These are phyloP conservation scores for Pouteria campechiana DNA, from an alignment of 179 eudicot genomes.

Conservation along the genomic window DNA sequence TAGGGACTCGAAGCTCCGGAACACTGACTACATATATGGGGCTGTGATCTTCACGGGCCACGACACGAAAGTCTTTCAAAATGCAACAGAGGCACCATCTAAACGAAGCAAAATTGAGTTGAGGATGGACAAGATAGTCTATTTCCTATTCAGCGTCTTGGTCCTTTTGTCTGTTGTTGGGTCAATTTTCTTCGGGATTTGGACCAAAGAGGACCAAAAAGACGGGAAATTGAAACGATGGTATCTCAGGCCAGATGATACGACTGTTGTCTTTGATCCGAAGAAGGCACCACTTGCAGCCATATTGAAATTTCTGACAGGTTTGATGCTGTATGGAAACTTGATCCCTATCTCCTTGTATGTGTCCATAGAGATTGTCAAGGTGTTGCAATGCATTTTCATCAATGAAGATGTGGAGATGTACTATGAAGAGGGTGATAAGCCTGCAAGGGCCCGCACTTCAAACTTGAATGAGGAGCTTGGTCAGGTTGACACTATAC, in stretches of 20 bases:
- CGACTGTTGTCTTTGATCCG: slow-evolving; percentile 40
- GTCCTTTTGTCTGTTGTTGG: slow-evolving; percentile 60
- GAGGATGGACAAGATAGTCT: slow-evolving; percentile 82
- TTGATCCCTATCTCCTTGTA: slow-evolving; percentile 87
- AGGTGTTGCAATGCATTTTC: slow-evolving; percentile 74
- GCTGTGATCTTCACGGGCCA: slow-evolving; percentile 79
- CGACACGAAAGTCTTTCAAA: slow-evolving; percentile 89
- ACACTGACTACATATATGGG: slow-evolving; percentile 75
- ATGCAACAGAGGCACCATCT: slow-evolving; percentile 83
- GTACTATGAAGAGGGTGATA: slow-evolving; percentile 84
- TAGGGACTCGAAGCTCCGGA: slow-evolving; percentile 72
- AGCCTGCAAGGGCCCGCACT: slow-evolving; percentile 91
- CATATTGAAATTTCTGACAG: slow-evolving; percentile 63
- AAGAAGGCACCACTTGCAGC: slow-evolving; percentile 42
- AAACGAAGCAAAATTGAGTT: slow-evolving; percentile 78
- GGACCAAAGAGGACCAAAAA: slow-evolving; percentile 43
- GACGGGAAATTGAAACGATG: slow-evolving; percentile 48
- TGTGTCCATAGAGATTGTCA: slow-evolving; percentile 85
- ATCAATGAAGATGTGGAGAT: slow-evolving; percentile 63
- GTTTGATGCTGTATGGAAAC: slow-evolving; percentile 64
- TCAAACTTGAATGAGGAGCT: slow-evolving; percentile 91
- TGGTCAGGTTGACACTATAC: slow-evolving; percentile 84
- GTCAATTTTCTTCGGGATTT: slow-evolving; percentile 63
- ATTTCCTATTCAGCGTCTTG: slow-evolving; percentile 50
- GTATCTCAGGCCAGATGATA: slow-evolving; percentile 68